Base-by-base conservation (phyloP, 2,329 filamentous ascomycete genomes). In the Emmonsiellopsis sp. region DNA sequence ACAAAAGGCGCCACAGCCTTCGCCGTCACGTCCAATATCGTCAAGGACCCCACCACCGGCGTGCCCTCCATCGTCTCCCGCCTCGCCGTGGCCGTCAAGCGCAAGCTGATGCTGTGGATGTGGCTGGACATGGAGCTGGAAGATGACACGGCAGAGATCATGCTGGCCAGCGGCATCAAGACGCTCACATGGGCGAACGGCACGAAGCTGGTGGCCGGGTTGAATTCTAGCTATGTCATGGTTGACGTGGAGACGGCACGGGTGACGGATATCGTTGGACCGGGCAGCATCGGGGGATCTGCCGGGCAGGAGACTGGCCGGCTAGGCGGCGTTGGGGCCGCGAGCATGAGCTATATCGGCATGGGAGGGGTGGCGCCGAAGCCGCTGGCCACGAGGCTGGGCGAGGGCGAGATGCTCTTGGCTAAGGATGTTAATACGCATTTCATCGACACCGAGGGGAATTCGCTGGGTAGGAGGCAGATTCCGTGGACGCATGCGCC, bases 391-490 rank as follows among this genome's bases (percentile, higher is more conserved):
- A 85, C 91, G 5, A 86, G 86, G 61, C 77, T 98, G 10, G 81
- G 83, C 2, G 87, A 94, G 58, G 87, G 88, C 4, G 82, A 96
- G 70, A 82, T 97, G 67, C 73, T 98, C 55, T 78, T 98, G n/a
- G 89, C 92, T n/a, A 95, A 95, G 69, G 93, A 98, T 62, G 89
- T 96, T 63, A 95, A 96, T 67, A 95, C 91, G 1, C 75, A 96
- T 51, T 98, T 98, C 67, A 87, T 95, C 59, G 86, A 93, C 54
- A 81, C 86, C 9, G 79, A 89, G 32, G 93, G 91, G 4, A 91
- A 89, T 60, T 80, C 90, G 0, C 67, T 94, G 35, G 86, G 91
- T 44, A 89, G 88, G 69, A 79, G 86, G 53, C 91, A 97, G 67
- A 84, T 98, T n/a, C 90, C 90, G 1, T 98, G 93, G 93, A 81